Evolutionary conservation across 139 green algal genomes (phyloP).

Genomic region (Chlorella sorokiniana): DNA sequence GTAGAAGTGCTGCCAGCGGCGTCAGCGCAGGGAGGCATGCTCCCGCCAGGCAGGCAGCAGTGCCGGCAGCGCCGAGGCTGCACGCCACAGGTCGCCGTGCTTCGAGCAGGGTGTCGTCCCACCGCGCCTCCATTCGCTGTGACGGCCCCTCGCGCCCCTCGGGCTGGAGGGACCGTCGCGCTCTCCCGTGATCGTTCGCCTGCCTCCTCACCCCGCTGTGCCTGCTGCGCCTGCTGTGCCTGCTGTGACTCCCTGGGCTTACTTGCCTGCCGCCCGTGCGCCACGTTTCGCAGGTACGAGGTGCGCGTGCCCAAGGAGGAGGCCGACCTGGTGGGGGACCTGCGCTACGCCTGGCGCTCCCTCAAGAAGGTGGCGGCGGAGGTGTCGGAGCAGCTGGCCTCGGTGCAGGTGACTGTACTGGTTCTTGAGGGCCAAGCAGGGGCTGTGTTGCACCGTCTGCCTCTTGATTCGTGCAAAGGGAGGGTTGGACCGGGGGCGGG

Average conservation of each 20-base stretch:
- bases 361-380: conserved; percentile 84
- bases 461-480: no score
- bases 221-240: conserved; percentile 15
- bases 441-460: background rate
- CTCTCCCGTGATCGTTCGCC: background rate
- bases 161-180: no score
- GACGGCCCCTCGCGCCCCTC: no score
- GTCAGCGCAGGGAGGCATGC: no score
- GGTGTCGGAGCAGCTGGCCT: conserved; percentile 79
- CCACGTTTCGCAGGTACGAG: conserved; percentile 64
- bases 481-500: no score
- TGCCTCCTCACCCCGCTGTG: background rate
- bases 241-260: background rate
- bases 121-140: no score
- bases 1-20: no score
- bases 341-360: conserved; percentile 92
- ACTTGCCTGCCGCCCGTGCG: background rate
- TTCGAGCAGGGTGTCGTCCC: no score
- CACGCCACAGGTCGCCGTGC: no score
- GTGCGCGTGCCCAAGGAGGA: conserved; percentile 93
- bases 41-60: no score
- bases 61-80: no score
- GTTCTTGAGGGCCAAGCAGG: background rate
- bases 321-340: conserved; percentile 84
- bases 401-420: conserved; percentile 67